Evolutionary conservation across 2,329 filamentous ascomycete species (phyloP), one percentile per base, ranked within the genome.

Genomic region (Biscogniauxia marginata): DNA sequence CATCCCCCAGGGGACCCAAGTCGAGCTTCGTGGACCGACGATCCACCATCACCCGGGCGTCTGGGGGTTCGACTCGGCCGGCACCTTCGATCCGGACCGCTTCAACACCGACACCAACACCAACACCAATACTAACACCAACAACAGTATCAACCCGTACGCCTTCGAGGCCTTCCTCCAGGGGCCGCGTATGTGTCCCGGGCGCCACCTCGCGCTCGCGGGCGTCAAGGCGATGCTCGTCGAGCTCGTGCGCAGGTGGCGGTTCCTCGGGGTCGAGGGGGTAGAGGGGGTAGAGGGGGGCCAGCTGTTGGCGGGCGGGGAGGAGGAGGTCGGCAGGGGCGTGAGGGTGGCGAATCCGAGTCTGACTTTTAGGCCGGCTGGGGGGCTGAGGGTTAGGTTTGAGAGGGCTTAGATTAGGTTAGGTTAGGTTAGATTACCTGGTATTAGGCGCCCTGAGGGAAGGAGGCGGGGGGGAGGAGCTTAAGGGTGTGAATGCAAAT

Each of bases 141-240:
- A n/a, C n/a, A n/a, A n/a, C n/a, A n/a, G n/a, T n/a, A n/a, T n/a
- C 5, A 58, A 54, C 84, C 60, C 64, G 0, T 67, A 64, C 52
- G 67, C 66, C 1, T 66, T 64, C 50, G 56, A 67, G 46, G 53
- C 64, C n/a, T 70, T 70, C 52, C 52, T 60, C 22, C 60, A 67
- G 19, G 68, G 67, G 3, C 67, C 69, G 22, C 62, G 68, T 3
- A 65, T 62, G 8, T 71, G 68, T 49, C 62, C 63, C 9, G 69
- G 66, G 0, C 63, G 63, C 20, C 54, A 58, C 44, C 66, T 70
- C 43, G 59, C 68, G 7, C n/a, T 64, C 2, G 47, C 57, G 13
- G 52, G 64, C 47, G 57, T 69, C 47, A 70, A 71, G 57, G 49
- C 56, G 18, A 60, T 63, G 43, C 59, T 70, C 9, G 49, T 67